phyloP scores from a whole-genome alignment of 1,139 yeast species.

The Suhomyces coccinellae region DNA sequence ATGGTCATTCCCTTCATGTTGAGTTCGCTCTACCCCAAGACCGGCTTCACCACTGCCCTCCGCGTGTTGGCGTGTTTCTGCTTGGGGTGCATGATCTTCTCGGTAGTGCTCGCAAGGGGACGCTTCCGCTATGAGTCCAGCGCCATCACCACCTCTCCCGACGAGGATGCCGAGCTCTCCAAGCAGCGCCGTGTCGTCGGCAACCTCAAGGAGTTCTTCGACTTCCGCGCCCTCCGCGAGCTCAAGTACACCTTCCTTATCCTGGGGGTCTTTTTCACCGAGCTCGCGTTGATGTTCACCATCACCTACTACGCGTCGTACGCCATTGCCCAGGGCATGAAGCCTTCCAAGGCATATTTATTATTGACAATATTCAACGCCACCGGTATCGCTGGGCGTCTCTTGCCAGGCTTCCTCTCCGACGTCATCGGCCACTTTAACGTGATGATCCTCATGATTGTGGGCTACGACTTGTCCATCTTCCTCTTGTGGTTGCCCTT shows the following conservation, averaged over 20 bases:
- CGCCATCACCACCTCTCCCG: not conserved
- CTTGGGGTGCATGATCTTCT: conserved; percentile 28
- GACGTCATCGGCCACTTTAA: conserved; percentile 43
- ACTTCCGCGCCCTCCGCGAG: conserved; percentile 27
- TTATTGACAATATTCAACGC: conserved; percentile 43
- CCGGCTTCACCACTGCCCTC: conserved; percentile 40
- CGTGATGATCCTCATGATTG: conserved; percentile 38
- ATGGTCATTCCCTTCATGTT: conserved; percentile 37
- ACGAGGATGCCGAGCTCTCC: not conserved
- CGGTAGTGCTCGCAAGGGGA: conserved; percentile 31
- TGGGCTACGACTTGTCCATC: conserved; percentile 32
- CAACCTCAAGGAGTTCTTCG: conserved; percentile 21
- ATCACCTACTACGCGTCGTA: conserved; percentile 47
- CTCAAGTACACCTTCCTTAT: conserved; percentile 29
- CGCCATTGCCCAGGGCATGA: conserved; percentile 42
- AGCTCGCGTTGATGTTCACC: conserved; percentile 53
- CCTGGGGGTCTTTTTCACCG: conserved; percentile 47
- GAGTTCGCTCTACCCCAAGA: conserved; percentile 28
- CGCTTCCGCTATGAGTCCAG: conserved; percentile 1
- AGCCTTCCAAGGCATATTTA: conserved; percentile 37
- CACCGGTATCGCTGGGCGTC: conserved; percentile 40
- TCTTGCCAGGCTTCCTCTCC: conserved; percentile 40
- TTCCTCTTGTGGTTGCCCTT: conserved; percentile 42
- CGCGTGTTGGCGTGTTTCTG: conserved; percentile 36
- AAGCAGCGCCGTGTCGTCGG: conserved; percentile 4